Conservation (phyloP, 306 rosid genomes). For the Herpetospermum pedunculosum region DNA sequence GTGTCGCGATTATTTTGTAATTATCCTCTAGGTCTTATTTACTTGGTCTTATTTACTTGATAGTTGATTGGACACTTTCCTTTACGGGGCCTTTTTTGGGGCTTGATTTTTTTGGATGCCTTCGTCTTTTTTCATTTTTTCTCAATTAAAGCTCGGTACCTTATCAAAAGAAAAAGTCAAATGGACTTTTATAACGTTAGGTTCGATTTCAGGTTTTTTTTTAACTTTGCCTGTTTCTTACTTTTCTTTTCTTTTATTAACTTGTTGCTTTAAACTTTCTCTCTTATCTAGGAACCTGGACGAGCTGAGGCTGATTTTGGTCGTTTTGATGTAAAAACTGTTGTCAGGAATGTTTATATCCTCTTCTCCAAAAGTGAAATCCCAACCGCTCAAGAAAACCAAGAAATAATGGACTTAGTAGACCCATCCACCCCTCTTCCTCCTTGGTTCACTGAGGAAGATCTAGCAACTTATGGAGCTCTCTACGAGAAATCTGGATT, state of each 20-base stretch:
- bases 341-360: constrained; percentile 49
- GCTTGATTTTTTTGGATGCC: too few species aligned
- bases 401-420: constrained; percentile 86
- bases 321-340: constrained; percentile 52
- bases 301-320: constrained; percentile 81
- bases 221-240: background rate
- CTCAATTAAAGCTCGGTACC: too few species aligned
- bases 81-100: too few species aligned
- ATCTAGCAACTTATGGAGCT: constrained; percentile 54
- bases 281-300: constrained; percentile 42
- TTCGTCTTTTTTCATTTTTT: too few species aligned
- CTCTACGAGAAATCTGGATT: constrained; percentile 77
- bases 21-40: too few species aligned
- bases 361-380: constrained; percentile 68
- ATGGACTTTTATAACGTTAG: background rate
- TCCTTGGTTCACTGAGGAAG: constrained; percentile 68
- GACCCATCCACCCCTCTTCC: constrained; percentile 65
- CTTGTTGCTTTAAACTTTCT: background rate
- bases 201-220: background rate
- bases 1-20: too few species aligned
- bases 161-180: too few species aligned
- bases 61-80: too few species aligned
- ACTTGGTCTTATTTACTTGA: too few species aligned
- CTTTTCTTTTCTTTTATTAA: background rate
- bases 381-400: constrained; percentile 55